A percentile compares a stretch with the other conserved stretches of the same genome.
phyloP scores from a whole-genome alignment of 1,284 basidiomycete genomes.

The Heterobasidion annosum region DNA sequence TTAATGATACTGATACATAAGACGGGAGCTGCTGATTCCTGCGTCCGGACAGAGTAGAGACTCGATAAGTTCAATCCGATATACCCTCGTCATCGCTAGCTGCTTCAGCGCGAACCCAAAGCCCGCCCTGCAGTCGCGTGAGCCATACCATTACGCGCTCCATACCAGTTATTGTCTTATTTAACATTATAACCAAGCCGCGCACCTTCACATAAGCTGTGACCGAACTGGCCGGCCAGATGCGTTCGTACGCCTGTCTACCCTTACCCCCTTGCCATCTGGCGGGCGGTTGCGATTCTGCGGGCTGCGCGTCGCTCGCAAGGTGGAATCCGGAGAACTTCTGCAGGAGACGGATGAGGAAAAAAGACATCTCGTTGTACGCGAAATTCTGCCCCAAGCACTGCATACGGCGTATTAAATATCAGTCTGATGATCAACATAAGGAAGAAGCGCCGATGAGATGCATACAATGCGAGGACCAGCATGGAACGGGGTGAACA shows the following conservation, averaged over 20 bases:
- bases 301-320: conserved; percentile 45
- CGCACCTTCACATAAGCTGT: conserved; percentile 50
- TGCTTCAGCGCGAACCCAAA: not conserved
- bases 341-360: conserved; percentile 55
- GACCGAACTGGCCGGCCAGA: conserved; percentile 32
- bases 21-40: too few species aligned
- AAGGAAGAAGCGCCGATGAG: conserved; percentile 13
- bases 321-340: conserved; percentile 44
- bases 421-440: conserved; percentile 2
- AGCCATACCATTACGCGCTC: not conserved
- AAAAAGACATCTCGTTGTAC: conserved; percentile 57
- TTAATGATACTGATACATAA: too few species aligned
- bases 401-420: conserved; percentile 19
- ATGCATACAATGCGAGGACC: conserved; percentile 22
- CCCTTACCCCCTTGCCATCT: conserved; percentile 40
- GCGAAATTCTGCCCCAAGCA: conserved; percentile 64
- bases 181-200: not conserved
- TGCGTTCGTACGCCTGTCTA: conserved; percentile 18
- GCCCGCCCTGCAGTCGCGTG: not conserved
- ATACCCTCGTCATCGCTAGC: not conserved
- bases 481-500: conserved; percentile 22
- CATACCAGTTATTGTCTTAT: not conserved
- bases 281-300: conserved; percentile 39
- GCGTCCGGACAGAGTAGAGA: not conserved
- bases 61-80: not conserved